Evolutionary conservation across 192 early-diverging fungal species (phyloP).

Genomic region (Dissophora ornata): DNA sequence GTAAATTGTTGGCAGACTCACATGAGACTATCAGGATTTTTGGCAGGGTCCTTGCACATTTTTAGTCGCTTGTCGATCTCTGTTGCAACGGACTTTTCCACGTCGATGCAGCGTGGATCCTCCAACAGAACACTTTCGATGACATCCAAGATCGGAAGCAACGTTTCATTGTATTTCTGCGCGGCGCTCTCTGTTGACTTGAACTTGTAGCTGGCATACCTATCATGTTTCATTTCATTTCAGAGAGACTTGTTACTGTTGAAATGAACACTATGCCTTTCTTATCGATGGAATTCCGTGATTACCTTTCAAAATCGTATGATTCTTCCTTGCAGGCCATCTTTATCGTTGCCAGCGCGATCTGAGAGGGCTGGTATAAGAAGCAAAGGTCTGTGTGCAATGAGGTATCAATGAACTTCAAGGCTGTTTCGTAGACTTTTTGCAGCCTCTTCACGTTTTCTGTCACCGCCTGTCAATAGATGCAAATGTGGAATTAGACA

Average conservation of each 20-base stretch:
- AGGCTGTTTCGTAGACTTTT: conserved; percentile 65
- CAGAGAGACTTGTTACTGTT: conserved; percentile 31
- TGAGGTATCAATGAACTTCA: conserved; percentile 66
- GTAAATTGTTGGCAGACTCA: conserved; percentile 1
- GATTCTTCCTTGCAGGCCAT: conserved; percentile 67
- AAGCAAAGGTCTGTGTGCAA: conserved; percentile 80
- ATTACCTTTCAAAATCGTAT: conserved; percentile 64
- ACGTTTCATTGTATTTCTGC: conserved; percentile 46
- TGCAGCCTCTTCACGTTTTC: conserved; percentile 58
- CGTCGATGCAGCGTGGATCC: conserved; percentile 52
- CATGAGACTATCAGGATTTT: conserved; percentile 69
- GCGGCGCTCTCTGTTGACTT: conserved; percentile 24
- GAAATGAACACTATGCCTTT: too few relatives aligned
- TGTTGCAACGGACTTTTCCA: conserved; percentile 59
- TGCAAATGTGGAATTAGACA: conserved; percentile 13
- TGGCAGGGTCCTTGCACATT: conserved; percentile 78
- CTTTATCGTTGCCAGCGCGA: conserved; percentile 74
- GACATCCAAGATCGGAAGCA: conserved; percentile 62
- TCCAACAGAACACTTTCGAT: conserved; percentile 61
- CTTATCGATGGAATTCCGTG: too few relatives aligned
- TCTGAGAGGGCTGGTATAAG: conserved; percentile 81
- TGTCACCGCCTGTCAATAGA: conserved; percentile 51
- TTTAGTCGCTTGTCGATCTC: conserved; percentile 73
- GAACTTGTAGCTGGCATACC: conserved; percentile 43
- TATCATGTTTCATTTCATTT: conserved; percentile 39